phyloP scores from a whole-genome alignment of 2,329 filamentous ascomycete species.

The Colletotrichum eleusines region DNA sequence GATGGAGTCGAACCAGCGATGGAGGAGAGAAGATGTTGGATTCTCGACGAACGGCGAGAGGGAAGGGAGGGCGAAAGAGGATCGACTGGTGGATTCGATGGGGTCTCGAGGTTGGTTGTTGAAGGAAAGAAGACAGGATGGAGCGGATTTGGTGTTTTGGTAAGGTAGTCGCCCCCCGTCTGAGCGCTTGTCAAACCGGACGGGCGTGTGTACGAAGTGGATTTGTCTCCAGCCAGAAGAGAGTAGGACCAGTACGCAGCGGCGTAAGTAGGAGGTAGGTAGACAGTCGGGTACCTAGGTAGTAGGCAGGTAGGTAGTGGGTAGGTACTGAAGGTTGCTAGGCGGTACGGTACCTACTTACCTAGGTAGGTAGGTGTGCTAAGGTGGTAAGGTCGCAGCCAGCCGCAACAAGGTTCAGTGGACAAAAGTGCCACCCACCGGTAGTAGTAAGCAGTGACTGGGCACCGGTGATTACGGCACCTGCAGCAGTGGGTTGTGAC shows the following conservation, averaged over 20 bases:
- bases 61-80: conserved; percentile 6
- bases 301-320: conserved; percentile 26
- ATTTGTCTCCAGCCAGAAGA: conserved; percentile 33
- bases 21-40: background rate
- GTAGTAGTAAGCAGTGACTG: background rate
- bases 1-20: conserved; percentile 33
- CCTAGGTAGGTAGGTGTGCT: background rate
- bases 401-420: conserved; percentile 10
- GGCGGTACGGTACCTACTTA: too few species aligned
- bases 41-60: conserved; percentile 15
- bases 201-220: conserved; percentile 36
- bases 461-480: background rate
- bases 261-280: background rate
- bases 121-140: conserved; percentile 32
- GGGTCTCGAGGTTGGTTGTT: conserved; percentile 29
- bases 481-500: background rate
- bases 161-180: conserved; percentile 36
- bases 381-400: conserved; percentile 11
- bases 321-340: conserved; percentile 6
- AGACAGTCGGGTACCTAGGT: background rate
- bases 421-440: background rate
- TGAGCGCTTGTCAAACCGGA: conserved; percentile 42
- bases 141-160: conserved; percentile 38
- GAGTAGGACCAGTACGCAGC: conserved; percentile 4
- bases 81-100: conserved; percentile 22